These are phyloP conservation scores for Ceratorhiza oryzae-sativae DNA, from an alignment of 1,284 basidiomycete species.

Conservation along the genomic window DNA sequence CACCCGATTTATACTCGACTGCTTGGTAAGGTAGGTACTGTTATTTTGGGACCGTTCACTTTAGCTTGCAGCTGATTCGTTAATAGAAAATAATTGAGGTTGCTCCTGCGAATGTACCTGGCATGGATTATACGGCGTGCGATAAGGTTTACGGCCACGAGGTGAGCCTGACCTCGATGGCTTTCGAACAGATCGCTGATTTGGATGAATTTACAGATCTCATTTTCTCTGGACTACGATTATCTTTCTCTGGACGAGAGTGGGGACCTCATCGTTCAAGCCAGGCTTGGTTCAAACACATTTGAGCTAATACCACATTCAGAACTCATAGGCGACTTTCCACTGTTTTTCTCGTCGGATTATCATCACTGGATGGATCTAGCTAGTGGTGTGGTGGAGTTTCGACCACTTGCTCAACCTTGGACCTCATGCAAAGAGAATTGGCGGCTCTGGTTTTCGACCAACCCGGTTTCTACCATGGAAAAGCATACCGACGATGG, in stretches of 20 bases:
- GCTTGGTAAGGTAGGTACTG: conserved; percentile 37
- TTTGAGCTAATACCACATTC: conserved; percentile 30
- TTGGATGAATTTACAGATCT: background rate
- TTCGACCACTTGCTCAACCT: background rate
- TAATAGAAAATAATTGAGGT: conserved; percentile 53
- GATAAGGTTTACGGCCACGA: conserved; percentile 45
- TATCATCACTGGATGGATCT: conserved; percentile 37
- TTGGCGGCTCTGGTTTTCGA: background rate
- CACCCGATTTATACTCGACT: conserved; percentile 40
- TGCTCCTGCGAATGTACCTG: conserved; percentile 50
- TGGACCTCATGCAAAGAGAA: background rate
- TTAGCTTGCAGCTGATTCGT: background rate
- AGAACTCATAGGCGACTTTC: conserved; percentile 14
- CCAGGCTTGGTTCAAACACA: background rate
- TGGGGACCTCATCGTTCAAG: background rate
- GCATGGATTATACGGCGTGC: conserved; percentile 52
- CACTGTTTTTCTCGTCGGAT: conserved; percentile 11
- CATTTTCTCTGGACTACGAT: too few species aligned
- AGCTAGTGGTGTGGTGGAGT: conserved; percentile 4
- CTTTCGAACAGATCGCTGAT: background rate
- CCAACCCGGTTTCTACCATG: background rate
- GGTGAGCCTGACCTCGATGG: conserved; percentile 24
- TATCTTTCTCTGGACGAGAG: background rate
- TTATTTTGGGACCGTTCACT: background rate
- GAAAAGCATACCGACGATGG: background rate